These are phyloP conservation scores for Crotalaria pallida DNA, from an alignment of 306 rosid species.

Conservation along the genomic window DNA sequence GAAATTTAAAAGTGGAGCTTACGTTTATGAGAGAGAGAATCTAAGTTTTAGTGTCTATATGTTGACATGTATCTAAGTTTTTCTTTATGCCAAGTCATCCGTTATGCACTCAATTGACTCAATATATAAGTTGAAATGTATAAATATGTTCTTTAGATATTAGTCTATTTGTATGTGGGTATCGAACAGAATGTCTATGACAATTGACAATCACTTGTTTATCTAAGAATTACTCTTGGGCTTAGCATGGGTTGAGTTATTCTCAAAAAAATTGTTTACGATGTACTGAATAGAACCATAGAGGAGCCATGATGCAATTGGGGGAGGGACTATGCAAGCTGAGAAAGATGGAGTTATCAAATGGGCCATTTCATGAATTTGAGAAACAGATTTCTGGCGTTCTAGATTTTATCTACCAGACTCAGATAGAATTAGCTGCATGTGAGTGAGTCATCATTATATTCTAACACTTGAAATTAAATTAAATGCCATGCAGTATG, in stretches of 20 bases:
- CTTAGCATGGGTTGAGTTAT: slow-evolving; percentile 6
- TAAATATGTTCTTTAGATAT: background rate
- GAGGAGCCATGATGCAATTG: slow-evolving; percentile 95
- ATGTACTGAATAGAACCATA: slow-evolving; percentile 58
- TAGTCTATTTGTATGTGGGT: too few species aligned
- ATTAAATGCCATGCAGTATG: background rate
- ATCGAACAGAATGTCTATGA: too few species aligned
- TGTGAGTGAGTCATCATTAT: slow-evolving; percentile 42
- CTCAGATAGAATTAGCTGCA: slow-evolving; percentile 96
- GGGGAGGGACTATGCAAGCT: slow-evolving; percentile 87
- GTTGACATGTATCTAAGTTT: background rate
- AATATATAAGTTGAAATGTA: background rate
- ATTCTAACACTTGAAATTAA: slow-evolving; percentile 2
- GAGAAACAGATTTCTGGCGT: slow-evolving; percentile 75
- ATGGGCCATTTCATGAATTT: slow-evolving; percentile 66
- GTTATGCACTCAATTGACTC: background rate
- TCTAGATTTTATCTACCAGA: slow-evolving; percentile 68
- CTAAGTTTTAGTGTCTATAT: too few species aligned
- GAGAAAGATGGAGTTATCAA: slow-evolving; percentile 67
- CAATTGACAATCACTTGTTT: too few species aligned
- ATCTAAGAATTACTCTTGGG: background rate
- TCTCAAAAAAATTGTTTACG: background rate
- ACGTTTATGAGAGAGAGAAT: too few species aligned
- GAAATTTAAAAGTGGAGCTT: too few species aligned
- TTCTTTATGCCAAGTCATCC: too few species aligned